These are phyloP conservation scores for Cucurbita maxima DNA, from an alignment of 306 rosid species.

Conservation along the genomic window DNA sequence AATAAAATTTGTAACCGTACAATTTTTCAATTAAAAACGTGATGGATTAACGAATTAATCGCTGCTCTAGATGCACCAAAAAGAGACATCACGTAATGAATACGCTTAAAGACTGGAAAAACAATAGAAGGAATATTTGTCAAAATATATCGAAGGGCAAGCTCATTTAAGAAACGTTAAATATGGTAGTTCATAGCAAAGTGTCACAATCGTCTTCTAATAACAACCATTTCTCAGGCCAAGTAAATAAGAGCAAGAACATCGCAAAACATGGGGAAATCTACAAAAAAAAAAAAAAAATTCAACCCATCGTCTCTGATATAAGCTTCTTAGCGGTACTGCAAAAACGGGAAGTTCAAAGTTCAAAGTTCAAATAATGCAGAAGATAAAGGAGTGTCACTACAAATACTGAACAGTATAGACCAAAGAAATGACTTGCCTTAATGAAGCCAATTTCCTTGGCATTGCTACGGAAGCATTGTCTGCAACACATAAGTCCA, in stretches of 20 bases:
- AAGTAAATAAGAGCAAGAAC: not conserved
- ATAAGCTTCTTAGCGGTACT: slow-evolving; percentile 46
- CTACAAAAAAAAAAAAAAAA: not conserved
- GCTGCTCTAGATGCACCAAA: not conserved
- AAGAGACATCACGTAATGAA: not conserved
- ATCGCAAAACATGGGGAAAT: not conserved
- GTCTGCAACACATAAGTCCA: slow-evolving; percentile 94
- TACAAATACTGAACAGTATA: not conserved
- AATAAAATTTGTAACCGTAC: not conserved
- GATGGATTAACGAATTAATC: no score
- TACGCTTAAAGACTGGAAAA: not conserved
- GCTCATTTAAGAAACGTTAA: not conserved
- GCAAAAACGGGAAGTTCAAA: slow-evolving; percentile 16
- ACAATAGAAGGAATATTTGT: not conserved
- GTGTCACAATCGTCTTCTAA: not conserved
- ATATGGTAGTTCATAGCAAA: not conserved
- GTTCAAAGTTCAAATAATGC: not conserved
- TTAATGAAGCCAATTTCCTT: slow-evolving; percentile 94
- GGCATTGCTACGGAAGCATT: slow-evolving; percentile 95
- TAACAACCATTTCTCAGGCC: not conserved
- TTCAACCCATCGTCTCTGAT: not conserved
- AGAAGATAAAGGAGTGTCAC: not conserved
- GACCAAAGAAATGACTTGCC: slow-evolving; percentile 15
- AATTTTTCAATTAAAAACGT: no score
- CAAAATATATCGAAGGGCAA: not conserved